Evolutionary conservation across 2,329 filamentous ascomycete genomes (phyloP).

Genomic region (Pseudopyricularia javanii): DNA sequence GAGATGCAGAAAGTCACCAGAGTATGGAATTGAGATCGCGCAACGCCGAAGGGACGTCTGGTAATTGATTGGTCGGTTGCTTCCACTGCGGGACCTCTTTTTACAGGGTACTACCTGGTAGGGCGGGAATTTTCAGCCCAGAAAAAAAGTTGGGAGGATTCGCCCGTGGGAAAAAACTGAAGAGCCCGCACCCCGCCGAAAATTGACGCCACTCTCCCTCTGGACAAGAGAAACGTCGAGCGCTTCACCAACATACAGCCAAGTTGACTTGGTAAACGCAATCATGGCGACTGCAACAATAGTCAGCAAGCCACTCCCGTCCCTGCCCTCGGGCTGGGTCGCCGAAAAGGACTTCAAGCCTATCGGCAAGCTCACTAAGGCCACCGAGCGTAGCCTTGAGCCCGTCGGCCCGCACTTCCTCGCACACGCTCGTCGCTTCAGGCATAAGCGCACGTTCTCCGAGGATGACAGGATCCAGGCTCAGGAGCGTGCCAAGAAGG

Average conservation of each 20-base stretch:
- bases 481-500: conserved; percentile 86
- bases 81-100: not conserved
- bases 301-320: conserved; percentile 55
- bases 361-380: conserved; percentile 61
- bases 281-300: conserved; percentile 55
- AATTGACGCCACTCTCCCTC: not conserved
- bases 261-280: not conserved
- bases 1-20: no score
- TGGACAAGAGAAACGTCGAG: not conserved
- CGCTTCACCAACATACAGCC: not conserved
- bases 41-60: not conserved
- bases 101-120: not conserved
- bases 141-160: not conserved
- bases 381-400: conserved; percentile 81
- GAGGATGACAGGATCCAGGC: conserved; percentile 98
- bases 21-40: not conserved
- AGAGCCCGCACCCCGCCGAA: conserved; percentile 6
- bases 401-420: conserved; percentile 96
- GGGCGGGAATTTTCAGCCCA: not conserved
- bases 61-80: not conserved
- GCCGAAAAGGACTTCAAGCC: conserved; percentile 89
- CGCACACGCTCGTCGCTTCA: conserved; percentile 87
- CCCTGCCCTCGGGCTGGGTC: conserved; percentile 69
- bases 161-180: not conserved
- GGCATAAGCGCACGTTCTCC: conserved; percentile 94